phyloP scores from a whole-genome alignment of 192 early-diverging fungal species.

The Dispira simplex region DNA sequence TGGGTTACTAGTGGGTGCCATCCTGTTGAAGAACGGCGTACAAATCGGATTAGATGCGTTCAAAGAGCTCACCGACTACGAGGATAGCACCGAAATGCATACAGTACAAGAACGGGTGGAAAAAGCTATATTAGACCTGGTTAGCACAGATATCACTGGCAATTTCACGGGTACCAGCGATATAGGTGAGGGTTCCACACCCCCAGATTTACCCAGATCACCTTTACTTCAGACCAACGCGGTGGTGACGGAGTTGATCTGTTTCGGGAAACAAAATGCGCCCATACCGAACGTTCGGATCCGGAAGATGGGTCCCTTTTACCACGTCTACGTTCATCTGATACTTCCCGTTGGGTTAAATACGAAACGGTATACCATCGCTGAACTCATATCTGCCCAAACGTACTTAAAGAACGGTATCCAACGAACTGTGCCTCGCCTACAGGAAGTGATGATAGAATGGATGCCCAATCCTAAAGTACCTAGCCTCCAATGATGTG shows the following conservation, averaged over 20 bases:
- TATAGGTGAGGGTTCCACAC: too few relatives aligned
- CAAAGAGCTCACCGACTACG: not conserved
- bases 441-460: not conserved
- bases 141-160: too few relatives aligned
- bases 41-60: constrained; percentile 32
- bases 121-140: too few relatives aligned
- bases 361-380: constrained; percentile 6
- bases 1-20: constrained; percentile 52
- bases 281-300: not conserved
- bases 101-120: too few relatives aligned
- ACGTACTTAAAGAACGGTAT: not conserved
- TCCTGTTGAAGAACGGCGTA: constrained; percentile 48
- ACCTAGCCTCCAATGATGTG: too few relatives aligned
- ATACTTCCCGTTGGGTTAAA: constrained; percentile 14
- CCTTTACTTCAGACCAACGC: too few relatives aligned
- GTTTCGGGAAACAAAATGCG: too few relatives aligned
- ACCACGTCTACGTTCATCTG: constrained; percentile 18
- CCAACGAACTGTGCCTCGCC: not conserved
- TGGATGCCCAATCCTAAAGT: too few relatives aligned
- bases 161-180: too few relatives aligned
- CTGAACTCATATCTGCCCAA: not conserved
- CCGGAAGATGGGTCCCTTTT: constrained; percentile 21
- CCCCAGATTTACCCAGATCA: too few relatives aligned
- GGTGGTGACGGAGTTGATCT: too few relatives aligned
- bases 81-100: too few relatives aligned